phyloP scores from a whole-genome alignment of 208 protist species.

The Wallacemonas sp. region DNA sequence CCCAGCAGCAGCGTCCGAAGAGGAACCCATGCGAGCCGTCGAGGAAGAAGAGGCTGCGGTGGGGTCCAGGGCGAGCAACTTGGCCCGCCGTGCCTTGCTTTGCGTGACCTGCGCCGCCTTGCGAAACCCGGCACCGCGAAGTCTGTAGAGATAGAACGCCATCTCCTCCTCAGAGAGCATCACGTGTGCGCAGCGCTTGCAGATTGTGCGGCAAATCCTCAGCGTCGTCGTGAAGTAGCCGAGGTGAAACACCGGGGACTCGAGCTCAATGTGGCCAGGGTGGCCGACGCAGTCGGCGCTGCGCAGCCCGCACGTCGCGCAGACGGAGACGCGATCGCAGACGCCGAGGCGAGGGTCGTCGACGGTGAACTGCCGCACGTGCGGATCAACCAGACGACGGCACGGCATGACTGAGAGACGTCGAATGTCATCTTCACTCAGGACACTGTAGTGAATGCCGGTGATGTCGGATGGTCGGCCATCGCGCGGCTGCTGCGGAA shows the following conservation, averaged over 20 bases:
- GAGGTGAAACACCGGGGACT: constrained; percentile 98
- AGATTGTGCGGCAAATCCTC: constrained; percentile 96
- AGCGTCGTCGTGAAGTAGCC: constrained; percentile 97
- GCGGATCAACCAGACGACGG: constrained; percentile 65
- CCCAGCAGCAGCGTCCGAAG: background rate
- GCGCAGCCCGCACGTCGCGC: constrained; percentile 93
- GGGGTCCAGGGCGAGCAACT: background rate
- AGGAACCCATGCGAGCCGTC: too few relatives aligned
- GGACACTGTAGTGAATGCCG: constrained; percentile 90
- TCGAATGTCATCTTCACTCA: constrained; percentile 87
- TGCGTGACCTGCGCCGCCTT: constrained; percentile 1
- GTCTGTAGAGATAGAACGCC: constrained; percentile 60
- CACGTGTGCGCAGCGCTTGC: constrained; percentile 95
- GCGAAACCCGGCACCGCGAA: constrained; percentile 18
- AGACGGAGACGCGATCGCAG: constrained; percentile 80
- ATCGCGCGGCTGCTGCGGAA: background rate
- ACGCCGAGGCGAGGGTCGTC: constrained; percentile 93
- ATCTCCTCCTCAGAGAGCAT: constrained; percentile 87
- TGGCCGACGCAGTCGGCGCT: constrained; percentile 97
- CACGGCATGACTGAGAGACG: constrained; percentile 77
- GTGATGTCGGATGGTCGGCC: constrained; percentile 37
- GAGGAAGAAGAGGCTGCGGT: constrained; percentile 1
- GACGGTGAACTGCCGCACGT: constrained; percentile 73
- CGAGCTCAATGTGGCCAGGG: constrained; percentile 97
- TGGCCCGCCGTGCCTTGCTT: background rate